Percentiles rank a stretch among this genome's conserved stretches.
Conservation (phyloP, 1,284 basidiomycete genomes). For the Cutaneotrichosporon daszewskae region DNA sequence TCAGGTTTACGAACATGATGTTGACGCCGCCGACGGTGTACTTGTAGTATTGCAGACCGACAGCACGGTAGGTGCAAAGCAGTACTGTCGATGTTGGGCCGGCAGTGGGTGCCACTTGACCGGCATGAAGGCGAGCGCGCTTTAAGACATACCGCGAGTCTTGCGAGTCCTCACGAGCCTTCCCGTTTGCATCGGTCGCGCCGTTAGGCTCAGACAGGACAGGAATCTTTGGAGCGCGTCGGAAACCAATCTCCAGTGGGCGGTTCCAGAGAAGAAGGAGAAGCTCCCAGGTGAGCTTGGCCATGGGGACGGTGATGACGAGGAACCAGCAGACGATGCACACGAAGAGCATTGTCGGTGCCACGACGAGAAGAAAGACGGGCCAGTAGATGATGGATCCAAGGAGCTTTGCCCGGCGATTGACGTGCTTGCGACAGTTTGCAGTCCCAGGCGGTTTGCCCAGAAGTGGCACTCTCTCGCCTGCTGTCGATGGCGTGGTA, state of each 20-base stretch:
- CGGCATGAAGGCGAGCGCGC: conserved; percentile 56
- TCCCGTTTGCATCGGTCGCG: conserved; percentile 13
- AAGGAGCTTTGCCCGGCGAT: conserved; percentile 45
- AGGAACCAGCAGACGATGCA: conserved; percentile 88
- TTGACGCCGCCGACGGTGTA: conserved; percentile 98
- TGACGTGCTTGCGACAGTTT: conserved; percentile 16
- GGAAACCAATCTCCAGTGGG: conserved; percentile 86
- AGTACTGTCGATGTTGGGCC: conserved; percentile 77
- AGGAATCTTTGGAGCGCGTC: conserved; percentile 48
- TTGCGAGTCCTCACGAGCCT: conserved; percentile 9
- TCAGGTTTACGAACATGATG: conserved; percentile 94
- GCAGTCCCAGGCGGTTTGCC: conserved; percentile 9
- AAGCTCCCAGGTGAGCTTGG: conserved; percentile 89
- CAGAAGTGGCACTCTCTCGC: conserved; percentile 34
- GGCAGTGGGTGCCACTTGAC: conserved; percentile 67
- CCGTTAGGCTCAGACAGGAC: conserved; percentile 20
- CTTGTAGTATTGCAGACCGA: conserved; percentile 94
- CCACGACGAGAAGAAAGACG: conserved; percentile 66
- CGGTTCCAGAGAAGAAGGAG: conserved; percentile 74
- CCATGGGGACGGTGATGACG: conserved; percentile 96
- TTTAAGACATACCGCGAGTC: conserved; percentile 53
- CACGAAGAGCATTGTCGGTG: conserved; percentile 79
- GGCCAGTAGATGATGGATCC: conserved; percentile 71
- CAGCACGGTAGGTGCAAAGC: conserved; percentile 89
- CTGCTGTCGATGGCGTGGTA: not conserved